phyloP scores from a whole-genome alignment of 225 moss, liverwort and hornwort genomes.

The Sphagnum tenellum region DNA sequence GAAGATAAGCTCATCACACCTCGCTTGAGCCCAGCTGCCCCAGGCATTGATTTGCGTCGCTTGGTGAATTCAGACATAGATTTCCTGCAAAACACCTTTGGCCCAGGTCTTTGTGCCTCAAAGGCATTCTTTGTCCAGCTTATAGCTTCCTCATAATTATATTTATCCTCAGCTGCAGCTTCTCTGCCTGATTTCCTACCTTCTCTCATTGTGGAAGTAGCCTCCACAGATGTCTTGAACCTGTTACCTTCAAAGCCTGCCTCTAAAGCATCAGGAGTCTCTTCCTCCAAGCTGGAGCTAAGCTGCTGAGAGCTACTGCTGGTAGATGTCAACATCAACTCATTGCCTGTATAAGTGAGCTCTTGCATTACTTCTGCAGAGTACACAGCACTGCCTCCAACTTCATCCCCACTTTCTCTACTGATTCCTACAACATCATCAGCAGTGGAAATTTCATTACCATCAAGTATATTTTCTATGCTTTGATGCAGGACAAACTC shows the following conservation, averaged over 20 bases:
- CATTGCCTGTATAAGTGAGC: neutral
- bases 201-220: neutral
- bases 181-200: neutral
- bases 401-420: neutral
- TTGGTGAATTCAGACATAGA: slow-evolving; percentile 72
- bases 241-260: neutral
- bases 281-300: too few species aligned
- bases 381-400: too few species aligned
- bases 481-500: slow-evolving; percentile 41
- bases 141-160: slow-evolving; percentile 9
- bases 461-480: neutral
- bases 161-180: slow-evolving; percentile 10
- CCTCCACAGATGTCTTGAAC: neutral
- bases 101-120: slow-evolving; percentile 80
- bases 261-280: neutral
- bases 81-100: slow-evolving; percentile 46
- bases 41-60: slow-evolving; percentile 49
- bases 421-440: slow-evolving; percentile 1
- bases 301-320: neutral
- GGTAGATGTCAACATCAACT: neutral
- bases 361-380: too few species aligned
- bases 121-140: slow-evolving; percentile 47
- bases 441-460: neutral
- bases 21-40: slow-evolving; percentile 27
- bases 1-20: slow-evolving; percentile 17